Conservation (phyloP, 257 asterid species). For the Ilex aquifolium region DNA sequence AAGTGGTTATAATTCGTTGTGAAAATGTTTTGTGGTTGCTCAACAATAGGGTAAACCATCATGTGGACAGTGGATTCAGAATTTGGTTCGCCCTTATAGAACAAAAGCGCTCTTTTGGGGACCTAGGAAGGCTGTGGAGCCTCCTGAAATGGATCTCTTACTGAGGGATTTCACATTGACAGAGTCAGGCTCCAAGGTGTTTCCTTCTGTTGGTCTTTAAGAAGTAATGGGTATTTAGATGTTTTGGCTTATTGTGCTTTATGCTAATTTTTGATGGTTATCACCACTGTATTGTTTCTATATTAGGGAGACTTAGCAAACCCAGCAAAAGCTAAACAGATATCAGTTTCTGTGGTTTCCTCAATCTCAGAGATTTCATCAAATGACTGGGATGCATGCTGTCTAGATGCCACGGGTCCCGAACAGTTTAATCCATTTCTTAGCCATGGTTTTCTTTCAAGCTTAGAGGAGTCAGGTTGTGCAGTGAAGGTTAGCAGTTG, state of each 20-base stretch:
- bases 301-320: conserved; percentile 43
- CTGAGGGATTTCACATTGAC: conserved; percentile 62
- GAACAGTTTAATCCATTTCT: conserved; percentile 76
- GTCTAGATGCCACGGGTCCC: conserved; percentile 58
- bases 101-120: conserved; percentile 77
- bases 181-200: conserved; percentile 55
- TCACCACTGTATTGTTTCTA: conserved; percentile 9
- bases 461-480: conserved; percentile 85
- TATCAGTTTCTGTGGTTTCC: conserved; percentile 76
- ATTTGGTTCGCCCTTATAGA: conserved; percentile 23
- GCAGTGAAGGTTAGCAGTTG: conserved; percentile 67
- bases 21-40: too few species aligned
- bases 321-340: conserved; percentile 27
- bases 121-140: conserved; percentile 58
- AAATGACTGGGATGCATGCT: conserved; percentile 86
- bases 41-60: conserved; percentile 35
- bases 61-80: conserved; percentile 15
- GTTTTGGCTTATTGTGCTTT: conserved; percentile 3
- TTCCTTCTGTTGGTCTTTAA: conserved; percentile 13
- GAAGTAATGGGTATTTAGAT: conserved; percentile 1
- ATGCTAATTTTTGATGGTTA: not conserved
- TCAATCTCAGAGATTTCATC: conserved; percentile 71
- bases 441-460: conserved; percentile 75
- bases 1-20: too few species aligned
- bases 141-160: conserved; percentile 40